A percentile compares a stretch with the other conserved stretches of the same genome.
Conservation (phyloP, 805 yeast species). For the Cyberlindnera nakhonratchasimensis region DNA sequence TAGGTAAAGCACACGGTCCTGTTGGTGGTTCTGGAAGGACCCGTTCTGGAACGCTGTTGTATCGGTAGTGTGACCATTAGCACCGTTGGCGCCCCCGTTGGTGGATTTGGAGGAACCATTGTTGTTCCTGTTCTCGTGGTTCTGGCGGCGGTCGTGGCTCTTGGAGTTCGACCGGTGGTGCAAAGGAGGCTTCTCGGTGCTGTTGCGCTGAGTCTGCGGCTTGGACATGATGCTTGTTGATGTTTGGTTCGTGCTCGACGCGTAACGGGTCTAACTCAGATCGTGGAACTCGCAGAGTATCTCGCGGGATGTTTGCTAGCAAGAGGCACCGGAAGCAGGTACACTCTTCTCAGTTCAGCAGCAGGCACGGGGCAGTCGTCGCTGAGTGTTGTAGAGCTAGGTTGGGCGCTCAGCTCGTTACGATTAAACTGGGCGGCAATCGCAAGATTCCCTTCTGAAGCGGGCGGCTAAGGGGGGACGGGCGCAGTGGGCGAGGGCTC, state of each 20-base stretch:
- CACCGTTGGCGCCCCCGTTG: constrained; percentile 8
- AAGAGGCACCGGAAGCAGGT: too few species aligned
- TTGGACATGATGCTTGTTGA: constrained; percentile 11
- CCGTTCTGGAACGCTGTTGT: constrained; percentile 20
- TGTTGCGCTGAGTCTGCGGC: constrained; percentile 12
- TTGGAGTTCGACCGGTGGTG: constrained; percentile 20
- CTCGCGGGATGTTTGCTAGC: too few species aligned
- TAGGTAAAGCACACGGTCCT: constrained; percentile 54
- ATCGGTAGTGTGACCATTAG: constrained; percentile 1
- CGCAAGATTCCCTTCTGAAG: too few species aligned
- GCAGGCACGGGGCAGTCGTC: too few species aligned
- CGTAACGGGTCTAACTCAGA: too few species aligned
- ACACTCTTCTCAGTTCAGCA: too few species aligned
- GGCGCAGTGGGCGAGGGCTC: too few species aligned
- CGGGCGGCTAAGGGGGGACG: too few species aligned
- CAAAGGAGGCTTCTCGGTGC: constrained; percentile 8
- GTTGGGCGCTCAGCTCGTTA: too few species aligned
- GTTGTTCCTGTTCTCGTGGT: constrained; percentile 4
- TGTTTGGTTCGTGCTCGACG: background rate
- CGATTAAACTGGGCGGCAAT: too few species aligned
- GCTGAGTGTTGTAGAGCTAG: too few species aligned
- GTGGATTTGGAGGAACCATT: constrained; percentile 6
- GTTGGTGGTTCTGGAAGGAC: constrained; percentile 29
- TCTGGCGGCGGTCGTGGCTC: constrained; percentile 14
- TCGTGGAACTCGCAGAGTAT: too few species aligned